These are phyloP conservation scores for Ophiostoma quercus DNA, from an alignment of 2,329 filamentous ascomycete genomes.

Conservation along the genomic window DNA sequence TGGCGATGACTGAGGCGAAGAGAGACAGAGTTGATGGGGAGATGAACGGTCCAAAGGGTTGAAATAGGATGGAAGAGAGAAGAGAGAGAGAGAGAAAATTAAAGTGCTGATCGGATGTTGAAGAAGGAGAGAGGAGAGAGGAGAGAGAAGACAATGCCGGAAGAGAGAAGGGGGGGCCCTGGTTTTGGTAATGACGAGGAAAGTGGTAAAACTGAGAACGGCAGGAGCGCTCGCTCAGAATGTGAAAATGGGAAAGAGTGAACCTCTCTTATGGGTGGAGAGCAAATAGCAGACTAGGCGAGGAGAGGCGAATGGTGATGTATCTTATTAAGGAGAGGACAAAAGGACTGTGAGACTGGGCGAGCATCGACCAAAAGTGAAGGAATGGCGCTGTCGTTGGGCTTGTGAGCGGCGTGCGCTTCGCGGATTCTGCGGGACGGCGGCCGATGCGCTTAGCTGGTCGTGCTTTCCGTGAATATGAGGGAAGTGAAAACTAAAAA, in stretches of 20 bases:
- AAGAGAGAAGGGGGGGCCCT: background rate
- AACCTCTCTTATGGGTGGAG: background rate
- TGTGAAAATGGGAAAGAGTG: background rate
- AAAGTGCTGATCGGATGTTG: background rate
- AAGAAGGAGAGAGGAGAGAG: background rate
- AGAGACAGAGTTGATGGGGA: background rate
- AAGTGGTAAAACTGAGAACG: slow-evolving; percentile 4
- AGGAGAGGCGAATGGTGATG: slow-evolving; percentile 17
- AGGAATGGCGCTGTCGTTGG: background rate
- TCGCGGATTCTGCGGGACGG: background rate
- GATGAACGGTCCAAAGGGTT: background rate
- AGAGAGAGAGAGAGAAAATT: background rate
- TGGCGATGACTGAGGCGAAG: background rate
- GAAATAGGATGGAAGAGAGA: slow-evolving; percentile 1
- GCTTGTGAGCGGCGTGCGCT: background rate
- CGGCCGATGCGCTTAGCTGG: background rate
- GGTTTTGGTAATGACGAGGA: background rate
- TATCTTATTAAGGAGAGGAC: background rate
- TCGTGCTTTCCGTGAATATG: slow-evolving; percentile 10
- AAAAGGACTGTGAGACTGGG: background rate
- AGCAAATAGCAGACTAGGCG: slow-evolving; percentile 10
- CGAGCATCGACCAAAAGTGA: background rate
- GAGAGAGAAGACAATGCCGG: background rate
- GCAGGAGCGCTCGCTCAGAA: background rate
- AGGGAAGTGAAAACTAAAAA: slow-evolving; percentile 14